These are phyloP conservation scores for Fraxinus velutina DNA, from an alignment of 305 asterid species.

Conservation along the genomic window DNA sequence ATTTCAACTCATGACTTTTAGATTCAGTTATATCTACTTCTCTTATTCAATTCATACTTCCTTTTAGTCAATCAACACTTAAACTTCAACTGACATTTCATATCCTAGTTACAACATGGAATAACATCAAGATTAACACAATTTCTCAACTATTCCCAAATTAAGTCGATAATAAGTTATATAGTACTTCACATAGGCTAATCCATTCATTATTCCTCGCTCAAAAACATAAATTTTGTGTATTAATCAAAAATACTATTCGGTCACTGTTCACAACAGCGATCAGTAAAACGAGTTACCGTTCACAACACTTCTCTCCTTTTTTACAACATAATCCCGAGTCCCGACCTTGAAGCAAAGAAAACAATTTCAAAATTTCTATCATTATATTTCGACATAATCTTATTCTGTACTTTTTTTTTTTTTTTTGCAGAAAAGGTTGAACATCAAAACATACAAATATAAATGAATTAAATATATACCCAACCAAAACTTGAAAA, in stretches of 20 bases:
- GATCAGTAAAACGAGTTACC: neutral
- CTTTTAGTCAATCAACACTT: neutral
- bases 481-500: neutral
- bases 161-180: neutral
- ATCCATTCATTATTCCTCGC: neutral
- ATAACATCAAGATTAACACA: neutral
- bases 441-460: neutral
- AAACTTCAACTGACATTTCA: neutral
- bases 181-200: neutral
- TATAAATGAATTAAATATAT: neutral
- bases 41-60: neutral
- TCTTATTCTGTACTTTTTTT: neutral
- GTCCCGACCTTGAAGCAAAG: neutral
- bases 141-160: neutral
- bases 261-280: neutral
- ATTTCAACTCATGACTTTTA: neutral
- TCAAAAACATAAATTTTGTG: neutral
- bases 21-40: neutral
- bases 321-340: neutral
- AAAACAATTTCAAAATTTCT: neutral
- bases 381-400: neutral
- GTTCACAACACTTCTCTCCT: neutral
- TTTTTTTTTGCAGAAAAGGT: neutral
- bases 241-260: neutral
- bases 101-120: neutral